A percentile compares a stretch with the other conserved stretches of the same genome.
Conservation (phyloP, 495 filamentous ascomycete species). For the Xylaria palmicola region DNA sequence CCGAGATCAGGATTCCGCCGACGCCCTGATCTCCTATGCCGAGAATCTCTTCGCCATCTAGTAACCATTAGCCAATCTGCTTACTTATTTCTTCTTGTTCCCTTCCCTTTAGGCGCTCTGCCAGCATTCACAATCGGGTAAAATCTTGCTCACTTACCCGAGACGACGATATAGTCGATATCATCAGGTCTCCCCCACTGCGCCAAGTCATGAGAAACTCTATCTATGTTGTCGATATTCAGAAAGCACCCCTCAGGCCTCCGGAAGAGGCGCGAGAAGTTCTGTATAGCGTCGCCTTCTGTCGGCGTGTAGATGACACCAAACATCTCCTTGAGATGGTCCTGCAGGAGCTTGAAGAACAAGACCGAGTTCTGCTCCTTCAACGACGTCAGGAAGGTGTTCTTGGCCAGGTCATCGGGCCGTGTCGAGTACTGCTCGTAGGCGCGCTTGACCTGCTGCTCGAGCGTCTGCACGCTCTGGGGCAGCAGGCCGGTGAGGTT, state of each 20-base stretch:
- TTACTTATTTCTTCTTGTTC: background rate
- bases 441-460: constrained; percentile 73
- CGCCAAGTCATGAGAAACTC: constrained; percentile 61
- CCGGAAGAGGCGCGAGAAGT: constrained; percentile 78
- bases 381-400: constrained; percentile 83
- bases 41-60: constrained; percentile 64
- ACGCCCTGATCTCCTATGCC: constrained; percentile 93
- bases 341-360: constrained; percentile 59
- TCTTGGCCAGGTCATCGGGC: constrained; percentile 76
- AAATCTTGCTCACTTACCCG: constrained; percentile 46
- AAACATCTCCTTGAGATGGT: constrained; percentile 73
- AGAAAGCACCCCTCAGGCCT: constrained; percentile 66
- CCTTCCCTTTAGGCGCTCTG: background rate
- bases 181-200: constrained; percentile 70
- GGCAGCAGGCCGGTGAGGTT: constrained; percentile 71
- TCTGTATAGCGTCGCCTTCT: constrained; percentile 86
- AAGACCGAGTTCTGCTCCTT: constrained; percentile 82
- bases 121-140: no score
- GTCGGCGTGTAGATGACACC: constrained; percentile 87
- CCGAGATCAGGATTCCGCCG: constrained; percentile 79
- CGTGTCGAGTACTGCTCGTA: constrained; percentile 73
- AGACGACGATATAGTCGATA: constrained; percentile 87
- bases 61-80: constrained; percentile 3
- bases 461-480: constrained; percentile 69
- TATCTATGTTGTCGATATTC: constrained; percentile 57